phyloP scores from a whole-genome alignment of 192 early-diverging fungal genomes.

The Gaertneriomyces semiglobifer region DNA sequence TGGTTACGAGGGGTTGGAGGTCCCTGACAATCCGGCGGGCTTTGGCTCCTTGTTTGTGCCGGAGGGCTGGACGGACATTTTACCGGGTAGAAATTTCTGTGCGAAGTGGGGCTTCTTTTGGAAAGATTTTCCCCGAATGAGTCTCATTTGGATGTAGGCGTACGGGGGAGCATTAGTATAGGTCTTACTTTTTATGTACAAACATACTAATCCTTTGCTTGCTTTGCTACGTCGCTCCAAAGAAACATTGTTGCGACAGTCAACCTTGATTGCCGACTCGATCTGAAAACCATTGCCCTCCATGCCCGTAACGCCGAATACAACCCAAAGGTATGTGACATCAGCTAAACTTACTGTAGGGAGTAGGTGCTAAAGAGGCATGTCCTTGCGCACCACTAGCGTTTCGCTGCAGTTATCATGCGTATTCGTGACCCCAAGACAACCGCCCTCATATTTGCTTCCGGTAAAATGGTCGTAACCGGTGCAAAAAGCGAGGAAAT shows the following conservation, averaged over 20 bases:
- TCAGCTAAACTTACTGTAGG: too few relatives aligned
- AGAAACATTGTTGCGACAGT: constrained; percentile 99
- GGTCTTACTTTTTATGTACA: constrained; percentile 1
- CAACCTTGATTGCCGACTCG: constrained; percentile 94
- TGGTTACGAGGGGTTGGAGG: constrained; percentile 3
- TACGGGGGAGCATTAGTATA: neutral
- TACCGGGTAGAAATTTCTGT: constrained; percentile 1
- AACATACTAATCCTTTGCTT: neutral
- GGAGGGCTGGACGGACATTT: neutral
- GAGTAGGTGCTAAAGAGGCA: too few relatives aligned
- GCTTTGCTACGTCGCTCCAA: constrained; percentile 2
- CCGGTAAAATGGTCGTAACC: constrained; percentile 99
- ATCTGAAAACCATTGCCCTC: constrained; percentile 97
- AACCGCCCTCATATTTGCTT: constrained; percentile 97
- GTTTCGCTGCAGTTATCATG: constrained; percentile 99
- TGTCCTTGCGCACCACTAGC: constrained; percentile 50
- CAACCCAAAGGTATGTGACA: constrained; percentile 88
- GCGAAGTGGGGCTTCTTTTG: neutral
- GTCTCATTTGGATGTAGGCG: neutral
- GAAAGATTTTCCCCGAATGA: neutral
- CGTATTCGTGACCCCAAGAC: constrained; percentile 99
- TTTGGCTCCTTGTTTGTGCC: neutral
- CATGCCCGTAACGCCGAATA: constrained; percentile 99
- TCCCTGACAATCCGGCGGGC: neutral
- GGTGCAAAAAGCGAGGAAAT: constrained; percentile 98